A percentile compares a stretch with the other conserved stretches of the same genome.
Conservation (phyloP, 2,329 filamentous ascomycete genomes). For the Teratosphaeria viscida region DNA sequence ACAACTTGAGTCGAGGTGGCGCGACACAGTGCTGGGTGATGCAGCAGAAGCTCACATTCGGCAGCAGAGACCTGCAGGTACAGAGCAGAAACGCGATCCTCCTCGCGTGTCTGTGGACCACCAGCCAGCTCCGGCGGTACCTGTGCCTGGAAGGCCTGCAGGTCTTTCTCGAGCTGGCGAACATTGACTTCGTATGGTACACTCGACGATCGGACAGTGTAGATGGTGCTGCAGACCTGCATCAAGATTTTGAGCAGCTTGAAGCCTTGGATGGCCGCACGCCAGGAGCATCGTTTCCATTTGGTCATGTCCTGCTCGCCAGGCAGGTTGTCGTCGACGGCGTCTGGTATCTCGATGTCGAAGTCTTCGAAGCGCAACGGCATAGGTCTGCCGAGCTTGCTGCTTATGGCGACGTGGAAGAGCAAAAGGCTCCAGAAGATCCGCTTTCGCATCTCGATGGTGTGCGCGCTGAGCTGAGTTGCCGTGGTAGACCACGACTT, state of each 20-base stretch:
- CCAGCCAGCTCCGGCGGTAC: conserved; percentile 53
- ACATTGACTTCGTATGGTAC: conserved; percentile 51
- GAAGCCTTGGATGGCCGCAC: conserved; percentile 55
- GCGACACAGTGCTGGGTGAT: conserved; percentile 43
- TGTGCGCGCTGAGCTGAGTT: conserved; percentile 46
- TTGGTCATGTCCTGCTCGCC: conserved; percentile 41
- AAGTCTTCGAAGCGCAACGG: conserved; percentile 63
- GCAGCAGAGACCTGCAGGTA: conserved; percentile 41
- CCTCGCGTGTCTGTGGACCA: conserved; percentile 32
- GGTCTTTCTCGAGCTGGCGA: conserved; percentile 53
- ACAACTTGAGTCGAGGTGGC: conserved; percentile 50
- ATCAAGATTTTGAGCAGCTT: conserved; percentile 57
- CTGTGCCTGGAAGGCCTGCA: conserved; percentile 52
- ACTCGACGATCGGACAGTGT: conserved; percentile 49
- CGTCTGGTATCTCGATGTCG: conserved; percentile 65
- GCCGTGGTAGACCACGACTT: conserved; percentile 45
- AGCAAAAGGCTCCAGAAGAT: conserved; percentile 64
- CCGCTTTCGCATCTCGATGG: conserved; percentile 67
- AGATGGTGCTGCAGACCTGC: conserved; percentile 68
- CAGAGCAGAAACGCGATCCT: conserved; percentile 38
- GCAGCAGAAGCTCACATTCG: conserved; percentile 40
- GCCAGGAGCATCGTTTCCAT: conserved; percentile 53
- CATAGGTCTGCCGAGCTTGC: conserved; percentile 69
- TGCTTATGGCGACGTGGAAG: conserved; percentile 58
- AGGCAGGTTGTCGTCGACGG: conserved; percentile 60